Evolutionary conservation across 2,329 filamentous ascomycete species (phyloP), one percentile per base, ranked within the genome.

Genomic region (Colletotrichum trifolii): DNA sequence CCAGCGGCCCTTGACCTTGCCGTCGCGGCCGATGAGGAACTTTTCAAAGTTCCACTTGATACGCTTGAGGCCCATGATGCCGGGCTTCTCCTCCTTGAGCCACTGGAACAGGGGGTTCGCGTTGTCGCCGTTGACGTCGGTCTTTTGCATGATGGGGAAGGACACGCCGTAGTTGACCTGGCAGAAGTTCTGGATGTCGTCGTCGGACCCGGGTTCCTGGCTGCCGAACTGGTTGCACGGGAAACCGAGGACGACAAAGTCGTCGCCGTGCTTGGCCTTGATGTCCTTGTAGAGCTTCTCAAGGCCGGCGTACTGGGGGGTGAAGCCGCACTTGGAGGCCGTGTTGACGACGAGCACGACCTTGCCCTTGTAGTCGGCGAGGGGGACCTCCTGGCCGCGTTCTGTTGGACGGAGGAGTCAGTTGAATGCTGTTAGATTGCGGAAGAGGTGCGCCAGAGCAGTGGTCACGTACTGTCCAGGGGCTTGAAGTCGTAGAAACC

Each of bases 41-140:
- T 99, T 99, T 81, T 99, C 96, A 83, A 98, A 99, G 82, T 99
- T 99, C 96, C 96, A 99, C 91, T 98, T 97, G 73, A 99, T 85
- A 68, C 90, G 81, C 89, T 96, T 95, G 75, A 98, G 77, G 17
- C 96, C 96, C 81, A 98, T 81, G 60, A 97, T 74, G 25, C 96
- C 94, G 1, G 95, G 87, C 83, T 93, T 91, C 79, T 89, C 81
- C 47, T 80, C 78, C 83, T 91, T 91, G 74, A 91, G 78, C 87
- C 87, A 99, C 76, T 91, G 85, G 78, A 86, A 98, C 42, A 97
- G 79, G 1, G 94, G 94, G 72, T 89, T 88, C 52, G 94, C 91
- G 36, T 88, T 83, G 72, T 91, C 88, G 73, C 96, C 96, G 77
- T 99, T 99, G 74, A 98, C 96, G 67, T 98, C 92, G 54, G 92